phyloP scores from a whole-genome alignment of 202 grass and related monocot species.

The Setaria italica region DNA sequence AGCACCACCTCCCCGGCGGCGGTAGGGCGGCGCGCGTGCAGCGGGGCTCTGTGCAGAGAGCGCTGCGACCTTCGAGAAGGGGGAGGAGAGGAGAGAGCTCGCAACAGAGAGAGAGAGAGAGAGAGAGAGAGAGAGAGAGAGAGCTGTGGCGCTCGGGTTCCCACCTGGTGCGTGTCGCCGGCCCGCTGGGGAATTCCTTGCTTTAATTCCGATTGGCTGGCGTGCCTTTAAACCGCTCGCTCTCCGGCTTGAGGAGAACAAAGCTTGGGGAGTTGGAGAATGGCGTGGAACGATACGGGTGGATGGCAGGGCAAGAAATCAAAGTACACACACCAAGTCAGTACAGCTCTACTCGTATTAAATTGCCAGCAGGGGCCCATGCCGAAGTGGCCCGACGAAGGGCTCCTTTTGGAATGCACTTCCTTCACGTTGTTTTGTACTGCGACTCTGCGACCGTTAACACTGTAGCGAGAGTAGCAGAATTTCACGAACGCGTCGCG shows the following conservation, averaged over 20 bases:
- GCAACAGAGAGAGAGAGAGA: too few relatives aligned
- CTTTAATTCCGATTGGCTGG: slow-evolving; percentile 7
- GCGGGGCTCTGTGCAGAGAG: neutral
- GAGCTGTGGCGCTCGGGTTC: slow-evolving; percentile 16
- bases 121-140: too few relatives aligned
- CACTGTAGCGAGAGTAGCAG: neutral
- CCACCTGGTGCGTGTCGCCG: slow-evolving; percentile 27
- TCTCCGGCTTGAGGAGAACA: neutral
- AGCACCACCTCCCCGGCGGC: slow-evolving; percentile 37
- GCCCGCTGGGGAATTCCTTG: slow-evolving; percentile 22
- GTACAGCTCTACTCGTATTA: neutral
- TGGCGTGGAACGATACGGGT: slow-evolving; percentile 19
- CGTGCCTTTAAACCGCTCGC: slow-evolving; percentile 12
- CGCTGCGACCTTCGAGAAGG: neutral
- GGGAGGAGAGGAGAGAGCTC: neutral
- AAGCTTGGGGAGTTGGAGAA: neutral
- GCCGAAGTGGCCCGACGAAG: neutral
- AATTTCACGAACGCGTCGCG: neutral
- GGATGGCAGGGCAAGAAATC: neutral
- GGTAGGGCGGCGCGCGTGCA: slow-evolving; percentile 7
- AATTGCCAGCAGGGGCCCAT: neutral
- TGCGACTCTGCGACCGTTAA: too few relatives aligned
- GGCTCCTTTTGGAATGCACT: neutral
- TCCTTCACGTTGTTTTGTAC: neutral
- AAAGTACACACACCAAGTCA: neutral